Conservation (phyloP, 257 asterid genomes). For the Lithospermum erythrorhizon region DNA sequence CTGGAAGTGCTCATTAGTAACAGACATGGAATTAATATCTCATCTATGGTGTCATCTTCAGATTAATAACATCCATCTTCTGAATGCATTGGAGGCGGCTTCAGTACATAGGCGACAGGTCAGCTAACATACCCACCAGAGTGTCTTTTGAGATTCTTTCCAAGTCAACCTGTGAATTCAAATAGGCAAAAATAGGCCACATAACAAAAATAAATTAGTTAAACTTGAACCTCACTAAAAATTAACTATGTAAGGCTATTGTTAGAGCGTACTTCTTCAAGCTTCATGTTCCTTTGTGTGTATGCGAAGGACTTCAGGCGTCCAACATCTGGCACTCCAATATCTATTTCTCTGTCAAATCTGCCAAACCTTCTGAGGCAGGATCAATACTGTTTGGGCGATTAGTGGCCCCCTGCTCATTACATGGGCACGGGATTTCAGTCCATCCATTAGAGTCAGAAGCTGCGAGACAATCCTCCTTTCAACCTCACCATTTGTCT, state of each 20-base stretch:
- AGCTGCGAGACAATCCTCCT: conserved; percentile 58
- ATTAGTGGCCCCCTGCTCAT: conserved; percentile 47
- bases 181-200: neutral
- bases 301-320: conserved; percentile 44
- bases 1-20: conserved; percentile 47
- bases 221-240: neutral
- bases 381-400: conserved; percentile 47
- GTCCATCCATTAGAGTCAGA: conserved; percentile 55
- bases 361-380: conserved; percentile 55
- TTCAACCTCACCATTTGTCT: conserved; percentile 55
- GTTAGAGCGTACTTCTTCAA: conserved; percentile 7
- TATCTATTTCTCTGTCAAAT: conserved; percentile 47
- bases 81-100: conserved; percentile 56
- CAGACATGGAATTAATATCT: conserved; percentile 50
- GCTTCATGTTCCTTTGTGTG: conserved; percentile 46
- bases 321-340: conserved; percentile 53
- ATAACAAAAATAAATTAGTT: neutral
- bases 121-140: conserved; percentile 51
- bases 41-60: conserved; percentile 47
- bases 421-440: conserved; percentile 51
- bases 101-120: conserved; percentile 57
- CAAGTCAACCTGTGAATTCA: conserved; percentile 38
- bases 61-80: conserved; percentile 51
- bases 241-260: neutral
- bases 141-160: conserved; percentile 41